Evolutionary conservation across 768 basidiomycete species (phyloP), one percentile per base, ranked within the genome.

Genomic region (Pleurotus cornucopiae): DNA sequence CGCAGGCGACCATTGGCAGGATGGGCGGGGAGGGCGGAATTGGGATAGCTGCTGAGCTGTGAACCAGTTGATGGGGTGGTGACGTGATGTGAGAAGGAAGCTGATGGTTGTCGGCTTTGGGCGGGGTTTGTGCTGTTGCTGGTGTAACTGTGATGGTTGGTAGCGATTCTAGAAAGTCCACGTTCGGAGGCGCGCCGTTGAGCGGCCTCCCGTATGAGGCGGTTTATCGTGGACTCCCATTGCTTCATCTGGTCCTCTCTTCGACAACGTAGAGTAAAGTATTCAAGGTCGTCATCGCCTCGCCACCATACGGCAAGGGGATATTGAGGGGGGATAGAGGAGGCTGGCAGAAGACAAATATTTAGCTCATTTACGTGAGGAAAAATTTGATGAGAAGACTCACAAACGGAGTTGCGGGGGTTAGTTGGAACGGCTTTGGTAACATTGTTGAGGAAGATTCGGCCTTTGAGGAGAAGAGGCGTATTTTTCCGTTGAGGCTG

Each of bases 391-490:
- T 11, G 46, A 12, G 48, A 56, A 49, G 40, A 79, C 85, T 57
- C 62, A 89, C 92, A 81, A 60, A 76, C 74, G 21, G 81, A 81
- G 51, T 75, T 77, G 62, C 81, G 78, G n/a, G 81, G 71, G 5
- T 80, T 77, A 6, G 74, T 76, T 38, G 88, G 80, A 54, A 83
- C 75, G 12, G 92, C 91, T 61, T 88, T 82, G 0, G 92, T 94
- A 51, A 98, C 93, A 64, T 98, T 99, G 61, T 94, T 94, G 62
- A 98, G 77, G 72, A 97, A 98, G 59, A 99, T 98, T 25, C 97
- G 86, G 3, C 97, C 97, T 65, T 99, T 99, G 57, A 99, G 74
- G 20, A 94, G 80, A 34, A 98, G 81, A 21, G 87, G 88, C 0
- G 91, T 89, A 62, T 75, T 88, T 69, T 87, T 88, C 72, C 86